Evolutionary conservation across 108 stramenopile genomes (phyloP), one percentile per base, ranked within the genome.

Genomic region (Fragilariopsis cylindrus): DNA sequence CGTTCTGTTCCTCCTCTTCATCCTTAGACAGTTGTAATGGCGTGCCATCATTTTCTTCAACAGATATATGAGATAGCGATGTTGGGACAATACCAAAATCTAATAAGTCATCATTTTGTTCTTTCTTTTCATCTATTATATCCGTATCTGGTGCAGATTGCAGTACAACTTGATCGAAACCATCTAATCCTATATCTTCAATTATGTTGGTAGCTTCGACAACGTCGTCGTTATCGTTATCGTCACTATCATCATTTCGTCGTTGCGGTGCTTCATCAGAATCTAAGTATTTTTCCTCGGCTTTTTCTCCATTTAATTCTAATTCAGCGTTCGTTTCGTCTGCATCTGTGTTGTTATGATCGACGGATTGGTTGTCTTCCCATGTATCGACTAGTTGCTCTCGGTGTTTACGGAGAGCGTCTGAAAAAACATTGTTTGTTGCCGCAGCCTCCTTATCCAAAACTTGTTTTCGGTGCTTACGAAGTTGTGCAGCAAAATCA

Each of bases 401-500:
- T 2, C 76, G 68, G 58, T 76, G 76, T n/a, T 69, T 63, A 39
- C 60, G 57, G 5, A 76, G 60, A 42, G 48, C 50, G 3, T 62
- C 18, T 16, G 76, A 57, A 55, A 76, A 76, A 9, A 44, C 65
- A 2, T 21, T 46, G 30, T 30, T 30, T 53, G 52, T 15, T 3
- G 48, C 13, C 9, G 30, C 6, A 48, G 67, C 48, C 48, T 68
- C 67, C 41, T 69, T 57, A n/a, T 70, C 60, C 48, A 76, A 43
- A 15, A 76, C 76, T 70, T 76, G 69, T 64, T 63, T 69, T 5
- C 76, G 57, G n/a, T 70, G 57, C 57, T 54, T 60, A 3, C 62
- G 57, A n/a, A 76, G 18, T 63, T 76, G 68, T 47, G 67, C 55
- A 9, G 76, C 76, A 76, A 76, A 76, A 19, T 69, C 76, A 4